Evolutionary conservation across 164 flowering plant genomes (phyloP), one percentile per base, ranked within the genome.

Genomic region (Magnolia officinalis): DNA sequence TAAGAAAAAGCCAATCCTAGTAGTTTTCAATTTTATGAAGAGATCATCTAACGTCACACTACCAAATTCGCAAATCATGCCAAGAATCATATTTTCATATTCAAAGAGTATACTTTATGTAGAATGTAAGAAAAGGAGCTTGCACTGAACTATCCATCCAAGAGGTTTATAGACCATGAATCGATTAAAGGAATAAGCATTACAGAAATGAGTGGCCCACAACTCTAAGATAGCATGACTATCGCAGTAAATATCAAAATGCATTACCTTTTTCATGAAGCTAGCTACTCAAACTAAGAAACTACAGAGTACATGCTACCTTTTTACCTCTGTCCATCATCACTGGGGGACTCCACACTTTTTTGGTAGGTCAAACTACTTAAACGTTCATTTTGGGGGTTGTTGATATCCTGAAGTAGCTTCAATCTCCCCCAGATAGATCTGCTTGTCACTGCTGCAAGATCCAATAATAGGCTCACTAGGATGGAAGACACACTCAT

Each of bases 371-470:
- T 6, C 2, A 8, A 11, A 63, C 37, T 16, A 74, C 19, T 19
- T 58, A 29, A 29, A 68, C 16, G 14, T 49, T 77, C 71, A 45
- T 64, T 64, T 50, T 14, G 51, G 45, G 63, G 72, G 45, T 66
- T n/a, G 71, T 45, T 66, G 70, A 50, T 23, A 66, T 11, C 14
- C 19, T 2, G 49, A 20, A n/a, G 26, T 29, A 9, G 23, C 67
- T 87, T 81, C 90, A 73, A 92, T 85, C 85, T 95, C 99, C 64
- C 99, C 99, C 58, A 94, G 85, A 81, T 88, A 96, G 29, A 96
- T 94, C 84, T 92, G 94, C 78, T 91, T 94, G 75, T 96, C 99
- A 71, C 98, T 91, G 76, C 98, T 85, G 87, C 99, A 94, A 66
- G 98, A 96, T 52, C 94, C 98, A 75, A 96, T 73, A 26, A 96